phyloP scores from a whole-genome alignment of 2,329 filamentous ascomycete genomes.

The Colletotrichum viniferum region DNA sequence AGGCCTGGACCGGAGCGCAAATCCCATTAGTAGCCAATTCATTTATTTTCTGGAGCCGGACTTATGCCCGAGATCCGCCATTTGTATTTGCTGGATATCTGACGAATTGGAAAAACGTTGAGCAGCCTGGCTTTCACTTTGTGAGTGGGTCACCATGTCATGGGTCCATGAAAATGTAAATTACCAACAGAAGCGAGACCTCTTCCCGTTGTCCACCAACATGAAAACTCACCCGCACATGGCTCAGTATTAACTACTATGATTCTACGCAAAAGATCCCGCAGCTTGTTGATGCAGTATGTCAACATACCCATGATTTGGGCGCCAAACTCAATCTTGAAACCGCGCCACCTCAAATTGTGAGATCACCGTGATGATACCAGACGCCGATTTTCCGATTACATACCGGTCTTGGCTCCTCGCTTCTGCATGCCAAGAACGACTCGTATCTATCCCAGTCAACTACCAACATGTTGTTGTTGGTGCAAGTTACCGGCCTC shows the following conservation, averaged over 20 bases:
- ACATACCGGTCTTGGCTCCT: not conserved
- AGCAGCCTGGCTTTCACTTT: not conserved
- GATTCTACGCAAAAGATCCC: fast-evolving
- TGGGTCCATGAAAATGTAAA: not conserved
- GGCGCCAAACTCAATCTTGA: not conserved
- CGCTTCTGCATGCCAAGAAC: not conserved
- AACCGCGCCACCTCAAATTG: no score
- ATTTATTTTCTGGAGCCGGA: not conserved
- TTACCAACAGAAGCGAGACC: not conserved
- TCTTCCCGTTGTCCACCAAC: not conserved
- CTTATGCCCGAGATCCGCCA: not conserved
- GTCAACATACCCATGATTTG: not conserved
- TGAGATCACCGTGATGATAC: not conserved
- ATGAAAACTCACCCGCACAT: fast-evolving
- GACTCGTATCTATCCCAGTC: not conserved
- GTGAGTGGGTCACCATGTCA: not conserved
- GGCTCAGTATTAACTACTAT: not conserved
- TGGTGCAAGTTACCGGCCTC: not conserved
- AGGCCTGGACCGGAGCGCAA: no score
- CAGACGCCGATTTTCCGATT: not conserved
- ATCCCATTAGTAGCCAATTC: no score
- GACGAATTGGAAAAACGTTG: not conserved
- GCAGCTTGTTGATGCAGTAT: not conserved
- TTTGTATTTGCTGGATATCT: not conserved
- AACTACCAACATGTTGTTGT: not conserved